Conservation (phyloP, 371 early-diverging fungal species). For the Apophysomyces ossiformis region DNA sequence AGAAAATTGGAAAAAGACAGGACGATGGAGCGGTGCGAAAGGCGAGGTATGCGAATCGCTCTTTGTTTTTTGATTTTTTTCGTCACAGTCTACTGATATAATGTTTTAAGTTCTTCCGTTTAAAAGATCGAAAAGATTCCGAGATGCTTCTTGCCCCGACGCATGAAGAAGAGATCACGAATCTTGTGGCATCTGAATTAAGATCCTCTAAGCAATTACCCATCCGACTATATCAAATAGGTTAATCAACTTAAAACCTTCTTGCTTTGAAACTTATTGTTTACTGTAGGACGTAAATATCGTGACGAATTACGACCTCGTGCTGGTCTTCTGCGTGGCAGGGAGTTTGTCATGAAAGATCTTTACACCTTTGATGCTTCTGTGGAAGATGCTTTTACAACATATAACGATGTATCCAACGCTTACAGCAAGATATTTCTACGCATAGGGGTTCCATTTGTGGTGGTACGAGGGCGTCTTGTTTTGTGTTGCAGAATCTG, state of each 20-base stretch:
- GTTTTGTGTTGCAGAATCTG: neutral
- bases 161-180: constrained; percentile 92
- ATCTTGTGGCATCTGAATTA: constrained; percentile 69
- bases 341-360: constrained; percentile 97
- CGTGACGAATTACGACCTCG: constrained; percentile 88
- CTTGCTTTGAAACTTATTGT: neutral
- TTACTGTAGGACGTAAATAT: constrained; percentile 65
- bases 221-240: constrained; percentile 88
- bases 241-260: constrained; percentile 26
- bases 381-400: constrained; percentile 64
- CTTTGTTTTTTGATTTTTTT: neutral
- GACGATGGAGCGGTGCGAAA: constrained; percentile 76
- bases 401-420: constrained; percentile 72
- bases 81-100: neutral
- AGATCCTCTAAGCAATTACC: constrained; percentile 78
- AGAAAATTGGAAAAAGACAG: constrained; percentile 79
- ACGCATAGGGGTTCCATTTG: constrained; percentile 78
- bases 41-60: constrained; percentile 53
- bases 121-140: constrained; percentile 79
- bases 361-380: constrained; percentile 87
- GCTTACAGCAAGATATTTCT: constrained; percentile 81
- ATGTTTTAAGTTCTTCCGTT: constrained; percentile 64
- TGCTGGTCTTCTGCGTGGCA: constrained; percentile 80
- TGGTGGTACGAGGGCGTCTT: constrained; percentile 54
- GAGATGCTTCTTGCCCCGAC: constrained; percentile 85